These are phyloP conservation scores for Boletus barrowsii DNA, from an alignment of 768 basidiomycete species.

Conservation along the genomic window DNA sequence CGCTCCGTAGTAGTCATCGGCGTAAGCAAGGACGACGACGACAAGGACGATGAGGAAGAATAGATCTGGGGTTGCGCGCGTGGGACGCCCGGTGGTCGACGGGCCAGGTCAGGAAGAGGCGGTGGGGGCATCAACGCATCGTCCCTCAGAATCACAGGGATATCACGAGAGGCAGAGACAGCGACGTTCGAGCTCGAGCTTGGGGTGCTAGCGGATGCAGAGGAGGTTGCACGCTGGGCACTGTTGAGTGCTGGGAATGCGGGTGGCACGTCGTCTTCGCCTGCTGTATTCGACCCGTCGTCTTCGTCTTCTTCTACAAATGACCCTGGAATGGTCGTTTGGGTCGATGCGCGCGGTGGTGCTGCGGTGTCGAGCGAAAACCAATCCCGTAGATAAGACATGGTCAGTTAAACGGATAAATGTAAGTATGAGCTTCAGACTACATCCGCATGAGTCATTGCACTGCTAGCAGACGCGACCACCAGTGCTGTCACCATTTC, in stretches of 20 bases:
- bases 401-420: not conserved
- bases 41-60: not conserved
- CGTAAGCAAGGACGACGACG: slow-evolving; percentile 47
- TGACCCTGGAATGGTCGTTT: slow-evolving; percentile 19
- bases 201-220: not conserved
- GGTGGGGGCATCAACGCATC: slow-evolving; percentile 52
- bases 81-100: slow-evolving; percentile 32
- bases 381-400: slow-evolving; percentile 62
- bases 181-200: too few relatives aligned
- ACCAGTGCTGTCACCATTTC: too few relatives aligned
- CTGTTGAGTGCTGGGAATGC: slow-evolving; percentile 72
- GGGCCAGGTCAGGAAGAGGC: slow-evolving; percentile 41
- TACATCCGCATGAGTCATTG: too few relatives aligned
- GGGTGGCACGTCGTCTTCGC: slow-evolving; percentile 61
- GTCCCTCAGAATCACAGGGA: slow-evolving; percentile 41
- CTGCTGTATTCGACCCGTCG: slow-evolving; percentile 38
- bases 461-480: too few relatives aligned
- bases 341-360: slow-evolving; percentile 1
- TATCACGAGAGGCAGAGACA: not conserved
- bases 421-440: too few relatives aligned
- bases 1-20: slow-evolving; percentile 63
- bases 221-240: slow-evolving; percentile 56
- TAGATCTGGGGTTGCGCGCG: slow-evolving; percentile 13
- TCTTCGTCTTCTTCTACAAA: slow-evolving; percentile 31
- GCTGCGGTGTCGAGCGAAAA: slow-evolving; percentile 35